Percentiles rank a stretch among this genome's conserved stretches.
Conservation (phyloP, 2,329 filamentous ascomycete species). For the Diplodia scrobiculata region DNA sequence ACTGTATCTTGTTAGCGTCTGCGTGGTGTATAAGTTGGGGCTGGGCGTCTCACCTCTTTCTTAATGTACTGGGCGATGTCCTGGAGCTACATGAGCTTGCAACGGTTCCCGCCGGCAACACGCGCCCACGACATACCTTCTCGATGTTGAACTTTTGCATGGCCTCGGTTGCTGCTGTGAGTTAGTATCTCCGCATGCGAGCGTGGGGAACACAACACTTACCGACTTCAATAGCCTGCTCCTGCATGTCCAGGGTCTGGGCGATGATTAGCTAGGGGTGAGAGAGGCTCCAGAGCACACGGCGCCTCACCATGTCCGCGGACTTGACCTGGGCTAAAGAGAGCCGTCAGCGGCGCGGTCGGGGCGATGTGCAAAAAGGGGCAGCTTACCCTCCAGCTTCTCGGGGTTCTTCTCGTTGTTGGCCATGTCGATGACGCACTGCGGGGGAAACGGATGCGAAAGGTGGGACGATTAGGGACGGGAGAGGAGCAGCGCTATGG, state of each 20-base stretch:
- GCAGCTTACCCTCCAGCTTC: slow-evolving; percentile 71
- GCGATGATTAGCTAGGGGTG: slow-evolving; percentile 16
- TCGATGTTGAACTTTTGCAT: slow-evolving; percentile 73
- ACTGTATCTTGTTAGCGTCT: slow-evolving; percentile 58
- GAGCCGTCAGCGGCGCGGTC: slow-evolving; percentile 32
- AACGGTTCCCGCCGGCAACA: neutral
- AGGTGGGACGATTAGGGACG: slow-evolving; percentile 6
- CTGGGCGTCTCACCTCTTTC: slow-evolving; percentile 65
- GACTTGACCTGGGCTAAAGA: slow-evolving; percentile 89
- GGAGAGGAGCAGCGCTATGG: slow-evolving; percentile 19
- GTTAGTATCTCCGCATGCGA: slow-evolving; percentile 35
- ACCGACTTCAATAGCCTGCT: slow-evolving; percentile 95
- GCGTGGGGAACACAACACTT: slow-evolving; percentile 47
- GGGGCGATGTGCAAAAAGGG: slow-evolving; percentile 32
- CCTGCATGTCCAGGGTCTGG: slow-evolving; percentile 95
- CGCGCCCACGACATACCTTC: slow-evolving; percentile 57
- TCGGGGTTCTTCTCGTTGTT: slow-evolving; percentile 54
- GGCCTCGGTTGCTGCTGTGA: slow-evolving; percentile 63
- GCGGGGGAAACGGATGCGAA: slow-evolving; percentile 6
- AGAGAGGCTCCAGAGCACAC: neutral
- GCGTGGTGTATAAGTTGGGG: neutral
- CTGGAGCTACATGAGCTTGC: slow-evolving; percentile 51
- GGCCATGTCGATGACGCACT: slow-evolving; percentile 39
- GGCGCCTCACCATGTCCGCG: slow-evolving; percentile 82
- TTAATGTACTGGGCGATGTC: slow-evolving; percentile 97